These are phyloP conservation scores for Reutealis trisperma DNA, from an alignment of 345 rosid species.

Conservation along the genomic window DNA sequence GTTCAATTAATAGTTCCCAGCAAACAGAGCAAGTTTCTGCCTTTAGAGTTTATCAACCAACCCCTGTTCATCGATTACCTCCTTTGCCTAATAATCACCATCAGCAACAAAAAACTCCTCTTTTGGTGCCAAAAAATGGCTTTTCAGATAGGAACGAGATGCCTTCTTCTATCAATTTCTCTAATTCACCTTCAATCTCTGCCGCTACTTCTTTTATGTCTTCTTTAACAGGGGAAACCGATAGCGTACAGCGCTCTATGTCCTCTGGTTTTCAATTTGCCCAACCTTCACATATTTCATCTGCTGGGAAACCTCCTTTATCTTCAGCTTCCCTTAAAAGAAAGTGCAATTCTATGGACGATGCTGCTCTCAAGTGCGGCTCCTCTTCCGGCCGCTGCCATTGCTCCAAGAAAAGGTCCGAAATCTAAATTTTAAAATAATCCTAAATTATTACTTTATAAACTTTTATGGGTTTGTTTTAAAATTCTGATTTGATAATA, in stretches of 20 bases:
- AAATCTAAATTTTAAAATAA: not conserved
- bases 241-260: constrained; percentile 50
- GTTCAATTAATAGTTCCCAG: constrained; percentile 15
- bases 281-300: constrained; percentile 52
- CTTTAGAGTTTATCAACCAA: constrained; percentile 69
- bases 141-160: constrained; percentile 44
- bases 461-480: not conserved
- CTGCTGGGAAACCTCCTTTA: constrained; percentile 70
- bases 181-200: constrained; percentile 53
- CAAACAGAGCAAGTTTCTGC: constrained; percentile 51
- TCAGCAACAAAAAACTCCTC: constrained; percentile 25
- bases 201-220: constrained; percentile 67
- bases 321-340: constrained; percentile 62
- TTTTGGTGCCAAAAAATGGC: constrained; percentile 28
- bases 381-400: constrained; percentile 81
- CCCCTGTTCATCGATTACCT: constrained; percentile 67
- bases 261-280: constrained; percentile 72
- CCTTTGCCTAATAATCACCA: constrained; percentile 62
- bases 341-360: constrained; percentile 72
- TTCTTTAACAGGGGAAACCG: constrained; percentile 73
- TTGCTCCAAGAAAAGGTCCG: constrained; percentile 90
- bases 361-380: constrained; percentile 54
- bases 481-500: not conserved
- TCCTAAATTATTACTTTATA: not conserved
- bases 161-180: constrained; percentile 49